Evolutionary conservation across 441 rosid species (phyloP), one percentile per base, ranked within the genome.

Genomic region (Pelargonium australe): DNA sequence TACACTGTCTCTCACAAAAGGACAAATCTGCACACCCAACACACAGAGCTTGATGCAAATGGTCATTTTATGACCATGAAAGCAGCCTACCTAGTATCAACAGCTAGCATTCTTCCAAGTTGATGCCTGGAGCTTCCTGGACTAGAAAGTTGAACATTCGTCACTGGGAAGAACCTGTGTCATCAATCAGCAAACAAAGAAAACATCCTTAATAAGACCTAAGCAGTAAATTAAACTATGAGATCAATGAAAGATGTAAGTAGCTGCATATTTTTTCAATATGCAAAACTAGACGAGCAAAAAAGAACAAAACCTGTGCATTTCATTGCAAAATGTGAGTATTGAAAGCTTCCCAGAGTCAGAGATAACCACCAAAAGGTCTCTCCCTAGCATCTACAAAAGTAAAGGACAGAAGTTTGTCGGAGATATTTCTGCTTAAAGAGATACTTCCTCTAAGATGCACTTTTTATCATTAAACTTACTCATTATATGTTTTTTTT

Each of bases 281-380:
- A 66, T 73, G 68, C 45, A 63, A 68, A 64, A 78, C 64, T 66
- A 34, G 60, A 70, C 43, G 66, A 13, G 57, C 65, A 37, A 75
- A 66, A 76, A 67, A 45, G 77, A 65, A 70, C 70, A 64, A 67
- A 76, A 95, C 99, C 98, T 92, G 90, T 86, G 92, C 99, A 95
- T 92, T 78, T 92, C 97, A 81, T 82, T 90, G 85, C 88, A 84
- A 83, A 95, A 95, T 63, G 89, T 57, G 69, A 95, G 97, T 76
- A 95, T 83, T 7, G 98, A 85, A 74, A 95, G 95, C 88, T 89
- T 95, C 76, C 99, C 99, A 16, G 99, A 95, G 81, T 95, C 99
- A 81, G 99, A 95, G 79, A 85, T 77, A 74, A 86, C 92, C 79
- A 85, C 89, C 85, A 95, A 72, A 63, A 89, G 88, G 82, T 95